Conservation (phyloP, 2,329 filamentous ascomycete species). For the Hypoxylon rubiginosum region DNA sequence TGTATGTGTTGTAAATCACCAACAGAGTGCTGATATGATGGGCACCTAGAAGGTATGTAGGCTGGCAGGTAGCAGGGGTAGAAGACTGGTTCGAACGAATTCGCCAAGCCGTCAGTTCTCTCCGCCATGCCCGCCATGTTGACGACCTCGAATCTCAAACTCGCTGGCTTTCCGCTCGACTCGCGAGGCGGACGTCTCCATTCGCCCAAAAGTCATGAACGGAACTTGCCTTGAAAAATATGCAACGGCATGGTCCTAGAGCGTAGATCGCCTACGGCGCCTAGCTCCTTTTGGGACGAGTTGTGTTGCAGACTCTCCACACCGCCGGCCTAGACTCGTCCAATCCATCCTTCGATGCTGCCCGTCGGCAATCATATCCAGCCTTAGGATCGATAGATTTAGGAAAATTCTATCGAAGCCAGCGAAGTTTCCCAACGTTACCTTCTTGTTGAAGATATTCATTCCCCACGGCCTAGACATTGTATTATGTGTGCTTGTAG, state of each 20-base stretch:
- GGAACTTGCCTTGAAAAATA: slow-evolving; percentile 3
- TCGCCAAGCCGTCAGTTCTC: slow-evolving; percentile 15
- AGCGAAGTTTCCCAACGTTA: slow-evolving; percentile 7
- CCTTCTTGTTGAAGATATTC: not conserved
- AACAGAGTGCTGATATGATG: slow-evolving; percentile 21
- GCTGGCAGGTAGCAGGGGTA: slow-evolving; percentile 3
- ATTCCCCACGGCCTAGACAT: slow-evolving; percentile 20
- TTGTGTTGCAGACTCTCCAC: slow-evolving; percentile 19
- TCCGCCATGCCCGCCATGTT: slow-evolving; percentile 5
- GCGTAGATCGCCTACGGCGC: not conserved
- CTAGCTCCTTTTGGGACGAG: slow-evolving; percentile 19
- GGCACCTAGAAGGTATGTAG: not conserved
- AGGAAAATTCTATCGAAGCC: slow-evolving; percentile 31
- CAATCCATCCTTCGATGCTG: slow-evolving; percentile 13
- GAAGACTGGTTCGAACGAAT: slow-evolving; percentile 11
- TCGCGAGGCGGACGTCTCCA: slow-evolving; percentile 17
- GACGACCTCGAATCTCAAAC: slow-evolving; percentile 3
- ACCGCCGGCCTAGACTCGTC: slow-evolving; percentile 14
- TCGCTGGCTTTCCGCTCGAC: slow-evolving; percentile 1
- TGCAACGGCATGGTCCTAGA: slow-evolving; percentile 1
- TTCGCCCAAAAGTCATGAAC: slow-evolving; percentile 22
- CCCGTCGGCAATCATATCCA: slow-evolving; percentile 10
- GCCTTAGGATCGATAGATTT: slow-evolving; percentile 16
- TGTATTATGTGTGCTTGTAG: slow-evolving; percentile 6
- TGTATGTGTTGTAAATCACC: slow-evolving; percentile 21